These are phyloP conservation scores for Penicillium vulpinum DNA, from an alignment of 2,329 filamentous ascomycete genomes.

Conservation along the genomic window DNA sequence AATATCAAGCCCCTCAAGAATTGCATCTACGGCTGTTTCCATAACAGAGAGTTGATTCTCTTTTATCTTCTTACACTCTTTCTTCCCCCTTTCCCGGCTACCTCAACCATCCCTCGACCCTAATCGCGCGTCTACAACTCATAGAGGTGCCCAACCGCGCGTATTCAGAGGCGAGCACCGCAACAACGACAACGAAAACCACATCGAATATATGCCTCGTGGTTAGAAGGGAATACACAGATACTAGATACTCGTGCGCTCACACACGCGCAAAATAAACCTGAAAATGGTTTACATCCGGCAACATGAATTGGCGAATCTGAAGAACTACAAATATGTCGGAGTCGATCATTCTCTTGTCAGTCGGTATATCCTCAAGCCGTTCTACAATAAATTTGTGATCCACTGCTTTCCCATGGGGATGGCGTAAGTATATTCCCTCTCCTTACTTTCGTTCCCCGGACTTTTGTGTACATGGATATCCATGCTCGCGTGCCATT, in stretches of 20 bases:
- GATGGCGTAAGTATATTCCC: constrained; percentile 68
- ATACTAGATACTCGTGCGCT: constrained; percentile 1
- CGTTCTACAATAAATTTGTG: constrained; percentile 93
- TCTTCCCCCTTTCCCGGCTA: background rate
- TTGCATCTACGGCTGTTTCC: background rate
- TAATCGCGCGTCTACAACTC: background rate
- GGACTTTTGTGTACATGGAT: constrained; percentile 12
- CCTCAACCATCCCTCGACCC: background rate
- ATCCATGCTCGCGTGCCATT: background rate
- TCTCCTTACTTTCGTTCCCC: background rate
- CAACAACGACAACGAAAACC: background rate
- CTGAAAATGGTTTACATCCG: constrained; percentile 87
- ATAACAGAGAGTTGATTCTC: background rate
- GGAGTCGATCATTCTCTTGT: constrained; percentile 85
- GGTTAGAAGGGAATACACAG: background rate
- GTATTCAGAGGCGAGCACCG: background rate
- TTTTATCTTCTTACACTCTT: background rate
- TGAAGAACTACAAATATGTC: constrained; percentile 95
- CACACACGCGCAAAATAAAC: constrained; percentile 1
- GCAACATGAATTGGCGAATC: constrained; percentile 80
- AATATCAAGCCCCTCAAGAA: background rate
- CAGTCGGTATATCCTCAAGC: constrained; percentile 92
- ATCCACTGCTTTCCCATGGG: constrained; percentile 93
- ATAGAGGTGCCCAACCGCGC: background rate
- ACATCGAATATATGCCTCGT: constrained; percentile 2